Evolutionary conservation across 305 asterid species (phyloP).

Genomic region (Fraxinus platypoda): DNA sequence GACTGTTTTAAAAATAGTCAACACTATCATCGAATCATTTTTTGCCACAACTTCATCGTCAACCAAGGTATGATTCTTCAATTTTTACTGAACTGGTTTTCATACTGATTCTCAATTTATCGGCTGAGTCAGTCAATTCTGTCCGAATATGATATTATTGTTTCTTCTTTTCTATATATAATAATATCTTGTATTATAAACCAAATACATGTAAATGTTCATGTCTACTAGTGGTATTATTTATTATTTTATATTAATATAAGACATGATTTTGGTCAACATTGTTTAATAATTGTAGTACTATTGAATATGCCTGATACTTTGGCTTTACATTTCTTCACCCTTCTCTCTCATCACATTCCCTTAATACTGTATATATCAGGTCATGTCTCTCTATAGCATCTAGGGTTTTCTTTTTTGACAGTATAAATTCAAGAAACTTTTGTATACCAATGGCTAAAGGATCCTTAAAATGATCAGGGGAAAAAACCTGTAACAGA

Average conservation of each 20-base stretch:
- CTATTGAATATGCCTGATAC: conserved; percentile 26
- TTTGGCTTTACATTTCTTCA: conserved; percentile 37
- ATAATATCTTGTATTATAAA: background rate
- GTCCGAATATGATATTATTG: no score
- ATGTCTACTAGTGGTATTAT: background rate
- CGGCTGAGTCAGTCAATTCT: no score
- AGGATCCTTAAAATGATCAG: background rate
- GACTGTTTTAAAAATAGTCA: no score
- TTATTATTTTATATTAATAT: background rate
- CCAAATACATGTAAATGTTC: background rate
- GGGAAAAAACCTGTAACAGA: background rate
- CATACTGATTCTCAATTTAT: no score
- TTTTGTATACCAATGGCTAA: background rate
- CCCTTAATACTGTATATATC: background rate
- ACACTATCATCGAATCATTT: no score
- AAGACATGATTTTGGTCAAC: background rate
- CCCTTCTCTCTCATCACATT: conserved; percentile 25
- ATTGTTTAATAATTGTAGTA: background rate
- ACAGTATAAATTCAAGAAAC: background rate
- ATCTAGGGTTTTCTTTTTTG: conserved; percentile 32
- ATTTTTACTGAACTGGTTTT: no score
- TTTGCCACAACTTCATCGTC: no score
- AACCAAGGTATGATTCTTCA: no score
- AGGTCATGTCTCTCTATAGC: conserved; percentile 24
- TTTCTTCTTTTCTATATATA: no score